Evolutionary conservation across 176 grass and related monocot genomes (phyloP).

Genomic region (Oryza brachyantha): DNA sequence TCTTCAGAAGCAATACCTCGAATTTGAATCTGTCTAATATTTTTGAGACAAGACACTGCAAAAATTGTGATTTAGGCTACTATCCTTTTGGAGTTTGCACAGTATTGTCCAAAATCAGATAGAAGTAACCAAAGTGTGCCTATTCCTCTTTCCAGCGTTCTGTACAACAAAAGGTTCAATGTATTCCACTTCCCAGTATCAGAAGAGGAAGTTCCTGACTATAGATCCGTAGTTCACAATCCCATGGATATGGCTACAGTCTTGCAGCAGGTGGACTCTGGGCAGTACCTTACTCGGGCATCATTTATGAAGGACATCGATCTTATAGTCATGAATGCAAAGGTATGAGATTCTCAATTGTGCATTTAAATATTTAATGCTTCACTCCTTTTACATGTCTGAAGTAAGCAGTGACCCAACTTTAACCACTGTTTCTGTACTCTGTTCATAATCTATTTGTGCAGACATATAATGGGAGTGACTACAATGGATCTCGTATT

Average conservation of each 20-base stretch:
- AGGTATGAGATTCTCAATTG: constrained; percentile 49
- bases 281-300: constrained; percentile 59
- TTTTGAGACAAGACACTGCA: not conserved
- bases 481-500: constrained; percentile 87
- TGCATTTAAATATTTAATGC: constrained; percentile 22
- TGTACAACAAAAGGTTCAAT: constrained; percentile 91
- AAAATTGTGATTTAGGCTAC: not conserved
- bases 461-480: constrained; percentile 86
- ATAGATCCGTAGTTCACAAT: constrained; percentile 71
- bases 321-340: constrained; percentile 91
- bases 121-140: constrained; percentile 25
- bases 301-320: constrained; percentile 86
- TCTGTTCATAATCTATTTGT: constrained; percentile 24
- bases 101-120: constrained; percentile 17
- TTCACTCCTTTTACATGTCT: constrained; percentile 13
- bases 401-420: not conserved
- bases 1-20: not conserved
- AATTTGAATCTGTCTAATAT: not conserved
- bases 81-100: constrained; percentile 3
- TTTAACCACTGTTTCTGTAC: not conserved
- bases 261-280: constrained; percentile 87
- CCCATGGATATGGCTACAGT: constrained; percentile 97
- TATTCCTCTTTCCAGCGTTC: constrained; percentile 61
- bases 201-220: constrained; percentile 92
- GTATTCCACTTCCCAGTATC: constrained; percentile 88